These are phyloP conservation scores for Boletellus emodensis DNA, from an alignment of 768 basidiomycete genomes.

Conservation along the genomic window DNA sequence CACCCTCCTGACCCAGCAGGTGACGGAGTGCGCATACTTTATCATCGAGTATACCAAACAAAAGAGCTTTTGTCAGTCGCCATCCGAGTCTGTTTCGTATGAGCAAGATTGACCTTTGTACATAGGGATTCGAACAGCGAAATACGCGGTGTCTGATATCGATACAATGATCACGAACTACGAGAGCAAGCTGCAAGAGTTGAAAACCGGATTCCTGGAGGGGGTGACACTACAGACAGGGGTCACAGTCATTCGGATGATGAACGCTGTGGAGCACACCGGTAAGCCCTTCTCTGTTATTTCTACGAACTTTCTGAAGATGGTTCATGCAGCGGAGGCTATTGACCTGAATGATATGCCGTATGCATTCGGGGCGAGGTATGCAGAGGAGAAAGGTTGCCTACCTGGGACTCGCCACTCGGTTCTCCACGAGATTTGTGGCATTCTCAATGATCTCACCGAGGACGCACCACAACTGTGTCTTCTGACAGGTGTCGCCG, in stretches of 20 bases:
- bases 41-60: too few species aligned
- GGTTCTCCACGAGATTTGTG: not conserved
- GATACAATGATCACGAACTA: not conserved
- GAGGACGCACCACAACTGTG: constrained; percentile 7
- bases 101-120: too few species aligned
- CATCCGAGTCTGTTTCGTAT: too few species aligned
- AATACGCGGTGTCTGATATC: not conserved
- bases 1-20: too few species aligned
- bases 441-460: not conserved
- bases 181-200: not conserved
- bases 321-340: not conserved
- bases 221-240: not conserved
- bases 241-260: not conserved
- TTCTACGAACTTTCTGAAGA: not conserved
- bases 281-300: not conserved
- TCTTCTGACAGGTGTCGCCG: constrained; percentile 14
- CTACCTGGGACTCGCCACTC: not conserved
- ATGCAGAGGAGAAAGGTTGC: constrained; percentile 2
- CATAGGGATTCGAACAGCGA: too few species aligned
- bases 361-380: constrained; percentile 8
- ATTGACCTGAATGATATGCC: constrained; percentile 9
- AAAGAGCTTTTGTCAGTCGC: too few species aligned
- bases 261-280: not conserved
- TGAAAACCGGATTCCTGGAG: not conserved
- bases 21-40: too few species aligned